A percentile compares a stretch with the other conserved stretches of the same genome.
Evolutionary conservation across 441 rosid genomes (phyloP).

Genomic region (Adansonia madagascariensis): DNA sequence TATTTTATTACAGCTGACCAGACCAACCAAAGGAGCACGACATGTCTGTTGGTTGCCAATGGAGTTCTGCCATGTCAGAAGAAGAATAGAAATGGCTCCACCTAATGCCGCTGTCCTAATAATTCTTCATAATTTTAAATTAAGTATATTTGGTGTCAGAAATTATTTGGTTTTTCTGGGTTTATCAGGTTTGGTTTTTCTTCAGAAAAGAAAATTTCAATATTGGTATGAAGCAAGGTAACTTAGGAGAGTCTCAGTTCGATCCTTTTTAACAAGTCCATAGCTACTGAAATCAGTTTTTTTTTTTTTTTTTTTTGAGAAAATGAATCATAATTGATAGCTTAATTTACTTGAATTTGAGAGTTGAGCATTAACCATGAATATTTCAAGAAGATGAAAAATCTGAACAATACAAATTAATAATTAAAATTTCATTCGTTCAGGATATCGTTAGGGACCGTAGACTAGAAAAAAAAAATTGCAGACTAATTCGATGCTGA

Average conservation of each 20-base stretch:
- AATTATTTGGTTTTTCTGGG: neutral
- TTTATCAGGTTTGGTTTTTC: neutral
- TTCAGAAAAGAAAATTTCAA: neutral
- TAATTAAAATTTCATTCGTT: neutral
- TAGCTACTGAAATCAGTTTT: neutral
- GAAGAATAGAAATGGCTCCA: neutral
- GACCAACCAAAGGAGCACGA: neutral
- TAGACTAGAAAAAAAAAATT: neutral
- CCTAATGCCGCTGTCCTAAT: neutral
- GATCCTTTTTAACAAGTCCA: neutral
- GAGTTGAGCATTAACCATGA: too few species aligned
- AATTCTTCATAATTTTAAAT: neutral
- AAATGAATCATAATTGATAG: neutral
- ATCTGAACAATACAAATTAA: neutral
- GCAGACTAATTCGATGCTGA: neutral
- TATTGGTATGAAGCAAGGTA: neutral
- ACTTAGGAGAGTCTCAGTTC: too few species aligned
- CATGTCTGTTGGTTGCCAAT: neutral
- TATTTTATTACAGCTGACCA: slow-evolving; percentile 3
- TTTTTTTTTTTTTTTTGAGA: neutral
- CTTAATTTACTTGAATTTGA: too few species aligned
- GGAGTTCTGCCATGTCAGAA: neutral
- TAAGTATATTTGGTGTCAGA: neutral
- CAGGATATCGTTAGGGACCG: neutral
- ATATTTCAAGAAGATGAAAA: neutral